phyloP scores from a whole-genome alignment of 2,329 filamentous ascomycete genomes.

The Cordyceps tenuipes region DNA sequence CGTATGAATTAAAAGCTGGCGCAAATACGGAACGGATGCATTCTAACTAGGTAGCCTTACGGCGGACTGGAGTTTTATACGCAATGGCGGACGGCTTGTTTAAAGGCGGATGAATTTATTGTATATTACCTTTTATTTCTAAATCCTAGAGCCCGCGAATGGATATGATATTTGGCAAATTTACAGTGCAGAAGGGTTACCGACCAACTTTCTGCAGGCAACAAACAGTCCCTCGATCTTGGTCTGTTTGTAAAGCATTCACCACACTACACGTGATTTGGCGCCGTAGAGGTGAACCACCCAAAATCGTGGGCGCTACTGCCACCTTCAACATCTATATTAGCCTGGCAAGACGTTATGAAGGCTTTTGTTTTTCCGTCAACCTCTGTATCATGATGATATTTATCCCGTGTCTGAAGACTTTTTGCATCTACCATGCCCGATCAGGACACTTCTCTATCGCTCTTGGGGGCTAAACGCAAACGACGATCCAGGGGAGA shows the following conservation, averaged over 20 bases:
- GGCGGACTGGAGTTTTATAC: slow-evolving; percentile 10
- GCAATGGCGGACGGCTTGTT: slow-evolving; percentile 1
- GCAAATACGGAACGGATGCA: slow-evolving; percentile 8
- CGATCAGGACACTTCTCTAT: neutral
- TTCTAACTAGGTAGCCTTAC: neutral
- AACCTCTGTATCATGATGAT: neutral
- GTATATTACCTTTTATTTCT: slow-evolving; percentile 7
- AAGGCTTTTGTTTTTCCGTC: neutral
- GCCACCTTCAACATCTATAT: neutral
- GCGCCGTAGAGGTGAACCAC: slow-evolving; percentile 7
- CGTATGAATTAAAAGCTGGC: slow-evolving; percentile 10
- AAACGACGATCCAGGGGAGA: neutral
- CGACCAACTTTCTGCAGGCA: too few relatives aligned
- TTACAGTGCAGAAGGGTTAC: neutral
- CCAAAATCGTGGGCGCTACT: neutral
- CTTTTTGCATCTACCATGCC: neutral
- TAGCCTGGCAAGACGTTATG: neutral
- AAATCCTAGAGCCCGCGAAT: neutral
- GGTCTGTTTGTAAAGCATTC: neutral
- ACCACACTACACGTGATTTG: slow-evolving; percentile 12
- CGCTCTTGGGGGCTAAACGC: neutral
- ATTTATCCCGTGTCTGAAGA: neutral
- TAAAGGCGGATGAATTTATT: slow-evolving; percentile 5
- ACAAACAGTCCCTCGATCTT: too few relatives aligned
- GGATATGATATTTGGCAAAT: neutral